A percentile compares a stretch with the other conserved stretches of the same genome.
Evolutionary conservation across 163 green algal genomes (phyloP).

Genomic region (Chloroidium sp.): DNA sequence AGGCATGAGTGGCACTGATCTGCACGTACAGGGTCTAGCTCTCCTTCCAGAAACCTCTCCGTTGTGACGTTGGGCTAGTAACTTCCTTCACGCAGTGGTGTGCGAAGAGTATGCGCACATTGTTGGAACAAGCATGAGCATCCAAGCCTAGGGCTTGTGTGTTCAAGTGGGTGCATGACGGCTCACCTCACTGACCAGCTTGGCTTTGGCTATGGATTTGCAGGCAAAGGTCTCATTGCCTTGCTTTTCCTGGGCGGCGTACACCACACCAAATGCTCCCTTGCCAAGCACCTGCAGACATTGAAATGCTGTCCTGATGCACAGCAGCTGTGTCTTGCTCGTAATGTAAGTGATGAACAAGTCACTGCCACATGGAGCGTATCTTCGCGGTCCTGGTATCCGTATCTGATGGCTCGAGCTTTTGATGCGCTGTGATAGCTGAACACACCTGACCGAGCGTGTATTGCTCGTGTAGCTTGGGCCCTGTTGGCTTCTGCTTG

Average conservation of each 20-base stretch:
- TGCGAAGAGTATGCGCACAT: no score
- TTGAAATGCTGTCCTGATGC: no score
- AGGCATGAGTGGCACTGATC: slow-evolving; percentile 6
- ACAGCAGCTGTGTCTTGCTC: no score
- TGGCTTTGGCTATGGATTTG: slow-evolving; percentile 73
- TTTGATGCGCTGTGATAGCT: no score
- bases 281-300: slow-evolving; percentile 39
- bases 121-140: no score
- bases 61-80: background rate
- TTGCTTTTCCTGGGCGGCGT: slow-evolving; percentile 8
- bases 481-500: no score
- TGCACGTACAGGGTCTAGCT: background rate
- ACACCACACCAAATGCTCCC: slow-evolving; percentile 63
- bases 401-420: no score
- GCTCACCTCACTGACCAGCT: slow-evolving; percentile 46
- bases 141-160: background rate
- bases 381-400: no score
- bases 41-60: background rate
- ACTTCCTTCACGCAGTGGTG: background rate
- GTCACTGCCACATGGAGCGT: no score
- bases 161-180: background rate
- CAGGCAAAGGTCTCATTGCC: slow-evolving; percentile 33
- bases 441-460: no score
- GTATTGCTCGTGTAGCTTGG: no score
- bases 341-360: no score